Percentiles rank a stretch among this genome's conserved stretches.
phyloP scores from a whole-genome alignment of 163 green algal genomes.

The Chlorella variabilis region DNA sequence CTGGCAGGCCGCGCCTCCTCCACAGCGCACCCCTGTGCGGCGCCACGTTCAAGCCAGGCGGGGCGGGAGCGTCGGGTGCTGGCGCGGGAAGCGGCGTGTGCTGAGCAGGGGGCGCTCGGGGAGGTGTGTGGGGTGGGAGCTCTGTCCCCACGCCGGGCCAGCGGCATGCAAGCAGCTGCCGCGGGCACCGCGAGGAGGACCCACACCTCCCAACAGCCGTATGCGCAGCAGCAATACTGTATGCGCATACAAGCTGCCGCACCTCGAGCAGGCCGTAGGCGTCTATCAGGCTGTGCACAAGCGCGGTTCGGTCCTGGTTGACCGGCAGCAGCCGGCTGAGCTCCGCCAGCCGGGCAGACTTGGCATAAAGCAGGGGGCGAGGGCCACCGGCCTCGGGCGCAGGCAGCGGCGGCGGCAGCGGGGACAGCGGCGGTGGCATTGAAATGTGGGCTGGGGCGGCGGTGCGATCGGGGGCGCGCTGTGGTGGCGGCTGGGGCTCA shows the following conservation, averaged over 20 bases:
- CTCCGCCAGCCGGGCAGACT: conserved; percentile 16
- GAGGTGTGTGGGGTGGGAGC: too few species aligned
- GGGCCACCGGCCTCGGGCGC: neutral
- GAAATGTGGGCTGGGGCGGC: neutral
- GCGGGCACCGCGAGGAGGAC: neutral
- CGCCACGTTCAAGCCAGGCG: too few species aligned
- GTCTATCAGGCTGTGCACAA: conserved; percentile 42
- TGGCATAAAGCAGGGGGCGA: conserved; percentile 21
- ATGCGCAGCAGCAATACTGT: too few species aligned
- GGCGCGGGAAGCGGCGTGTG: too few species aligned
- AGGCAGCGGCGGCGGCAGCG: neutral
- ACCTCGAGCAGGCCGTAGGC: conserved; percentile 33
- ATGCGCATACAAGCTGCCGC: neutral
- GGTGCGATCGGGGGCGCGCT: neutral
- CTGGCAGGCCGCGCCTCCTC: conserved; percentile 32
- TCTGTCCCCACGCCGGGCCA: too few species aligned
- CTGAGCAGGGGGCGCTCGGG: too few species aligned
- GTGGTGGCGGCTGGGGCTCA: neutral
- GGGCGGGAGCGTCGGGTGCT: too few species aligned
- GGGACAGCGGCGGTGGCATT: too few species aligned
- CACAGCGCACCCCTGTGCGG: neutral
- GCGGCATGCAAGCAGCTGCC: neutral
- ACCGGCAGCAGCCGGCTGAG: conserved; percentile 36
- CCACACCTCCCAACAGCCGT: neutral
- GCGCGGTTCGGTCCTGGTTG: conserved; percentile 42